Evolutionary conservation across 2,329 filamentous ascomycete species (phyloP).

Genomic region (Xylaria sp.): DNA sequence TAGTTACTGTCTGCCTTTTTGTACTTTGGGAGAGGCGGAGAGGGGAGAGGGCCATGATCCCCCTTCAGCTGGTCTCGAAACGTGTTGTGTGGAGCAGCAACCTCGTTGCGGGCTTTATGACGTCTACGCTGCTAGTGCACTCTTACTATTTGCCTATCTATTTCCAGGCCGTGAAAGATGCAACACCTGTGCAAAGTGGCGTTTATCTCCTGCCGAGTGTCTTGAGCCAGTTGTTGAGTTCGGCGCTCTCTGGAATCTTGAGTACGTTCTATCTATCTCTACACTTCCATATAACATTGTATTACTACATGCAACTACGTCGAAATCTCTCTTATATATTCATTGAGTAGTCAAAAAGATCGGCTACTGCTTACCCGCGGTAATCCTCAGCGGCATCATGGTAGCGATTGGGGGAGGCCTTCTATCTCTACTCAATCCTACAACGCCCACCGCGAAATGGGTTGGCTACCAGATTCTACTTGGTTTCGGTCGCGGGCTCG

Average conservation of each 20-base stretch:
- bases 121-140: conserved; percentile 28
- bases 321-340: neutral
- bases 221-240: conserved; percentile 43
- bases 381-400: neutral
- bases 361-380: conserved; percentile 36
- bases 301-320: no score
- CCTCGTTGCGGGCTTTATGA: conserved; percentile 41
- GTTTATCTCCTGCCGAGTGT: conserved; percentile 46
- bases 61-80: conserved; percentile 39
- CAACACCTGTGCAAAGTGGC: conserved; percentile 40
- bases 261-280: conserved; percentile 30
- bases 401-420: conserved; percentile 39
- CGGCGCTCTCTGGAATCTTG: conserved; percentile 45
- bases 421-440: conserved; percentile 34
- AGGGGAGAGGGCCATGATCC: conserved; percentile 55
- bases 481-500: conserved; percentile 46
- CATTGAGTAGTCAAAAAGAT: neutral
- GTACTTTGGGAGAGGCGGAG: conserved; percentile 52
- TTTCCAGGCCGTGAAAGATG: conserved; percentile 46
- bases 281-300: neutral
- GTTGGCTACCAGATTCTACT: conserved; percentile 50
- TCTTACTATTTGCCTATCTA: conserved; percentile 46
- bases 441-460: conserved; percentile 47
- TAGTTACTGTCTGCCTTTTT: conserved; percentile 48
- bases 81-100: conserved; percentile 35